Base-by-base conservation (phyloP, 1,284 basidiomycete species). In the Macrocystidia cucumis region DNA sequence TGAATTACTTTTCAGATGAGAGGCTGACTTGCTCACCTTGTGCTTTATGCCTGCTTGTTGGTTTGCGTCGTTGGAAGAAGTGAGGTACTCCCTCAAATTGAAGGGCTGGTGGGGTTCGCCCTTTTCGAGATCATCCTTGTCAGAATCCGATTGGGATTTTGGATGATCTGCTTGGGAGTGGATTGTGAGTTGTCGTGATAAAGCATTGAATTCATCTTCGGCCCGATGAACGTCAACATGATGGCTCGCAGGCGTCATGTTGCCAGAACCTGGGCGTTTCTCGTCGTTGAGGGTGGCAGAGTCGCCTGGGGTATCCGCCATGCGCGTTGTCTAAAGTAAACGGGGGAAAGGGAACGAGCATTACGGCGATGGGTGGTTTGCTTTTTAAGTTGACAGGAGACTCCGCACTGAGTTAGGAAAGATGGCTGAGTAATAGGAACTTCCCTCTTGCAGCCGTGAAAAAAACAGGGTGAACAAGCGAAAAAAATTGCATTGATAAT, bases 71-170 rank as follows among this genome's bases (percentile, higher is more conserved):
- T 80, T 79, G 18, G 73, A 78, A 2, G 76, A 74, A 6, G 73
- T 67, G 11, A 95, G 69, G 48, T 87, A 91, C 35, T 83, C 83
- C 20, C 75, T 72, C 5, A 93, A 69, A 55, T 89, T 74, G 49
- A 89, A 90, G 48, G 89, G 90, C 2, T 37, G 43, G 11, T 56
- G 52, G 14, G 38, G 23, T 50, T 66, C 48, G 7, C 59, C 70
- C 45, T 76, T 72, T 49, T 79, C 74, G 23, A 67, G 31, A 44
- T 80, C 75, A 18, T 50, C 45, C 11, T 44, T 21, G 30, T 47
- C 43, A 3, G 38, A 39, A 13, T 37, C 34, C 5, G 45, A 22
- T 1, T 44, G 44, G 16, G 40, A 41, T 12, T 42, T 36, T 31
- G 39, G 49, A 32, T 44, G 18, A 8, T 38, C 39, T 16, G 42